Evolutionary conservation across 345 rosid genomes (phyloP), one percentile per base, ranked within the genome.

Genomic region (Mangifera indica): DNA sequence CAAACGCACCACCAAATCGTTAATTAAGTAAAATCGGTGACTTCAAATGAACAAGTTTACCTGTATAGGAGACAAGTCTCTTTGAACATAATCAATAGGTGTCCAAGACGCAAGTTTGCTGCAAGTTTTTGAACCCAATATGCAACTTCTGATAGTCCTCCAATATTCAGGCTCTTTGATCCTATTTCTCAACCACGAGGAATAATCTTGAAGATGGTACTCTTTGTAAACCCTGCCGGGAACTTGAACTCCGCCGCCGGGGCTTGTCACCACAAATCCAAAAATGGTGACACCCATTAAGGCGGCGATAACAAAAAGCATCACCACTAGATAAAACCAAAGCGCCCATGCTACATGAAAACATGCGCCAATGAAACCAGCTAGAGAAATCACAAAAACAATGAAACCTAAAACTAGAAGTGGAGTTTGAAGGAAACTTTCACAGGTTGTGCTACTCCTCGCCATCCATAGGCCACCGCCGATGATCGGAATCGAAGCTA

Each of bases 391-490:
- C 42, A 91, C 61, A 13, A 95, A 51, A 75, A 95, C 83, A 0
- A 87, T 81, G 72, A 95, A 88, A 29, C 98, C 98, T 18, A 95
- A 32, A 21, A 93, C 76, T 1, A 95, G 82, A 53, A 93, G 93
- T 44, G 96, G 98, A 26, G 87, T 93, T 70, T 89, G 99, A 26
- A 95, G 92, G 66, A 89, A 92, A 72, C 86, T 84, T 55, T 89
- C 93, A 69, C 99, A 95, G 37, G 90, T 91, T 53, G 92, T 83
- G 78, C 82, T 85, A 77, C 89, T 92, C 78, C 68, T 87, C 52
- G 89, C 93, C 96, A 95, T 83, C 98, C 98, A 89, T 56, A 95
- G 78, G 10, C 94, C 99, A 3, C 87, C 90, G 8, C 97, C 99
- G 56, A 95, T 88, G 74, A 95, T 84, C 24, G 93, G 97, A 58